Evolutionary conservation across 371 early-diverging fungal genomes (phyloP).

Genomic region (Mucor indicus): DNA sequence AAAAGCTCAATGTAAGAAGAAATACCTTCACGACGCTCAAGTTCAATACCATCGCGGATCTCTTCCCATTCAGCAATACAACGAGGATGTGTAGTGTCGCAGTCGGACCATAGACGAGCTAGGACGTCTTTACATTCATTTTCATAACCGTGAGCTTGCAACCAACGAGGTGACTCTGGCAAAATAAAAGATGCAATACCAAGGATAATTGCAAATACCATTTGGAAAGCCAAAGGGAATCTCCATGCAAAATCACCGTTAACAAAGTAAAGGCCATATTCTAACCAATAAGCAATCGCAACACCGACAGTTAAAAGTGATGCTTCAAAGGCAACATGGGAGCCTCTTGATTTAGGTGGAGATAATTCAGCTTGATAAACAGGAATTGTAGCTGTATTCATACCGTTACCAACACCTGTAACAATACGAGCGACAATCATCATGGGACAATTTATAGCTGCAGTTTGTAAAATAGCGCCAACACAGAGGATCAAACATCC

Average conservation of each 20-base stretch:
- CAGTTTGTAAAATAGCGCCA: slow-evolving; percentile 41
- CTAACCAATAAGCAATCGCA: slow-evolving; percentile 44
- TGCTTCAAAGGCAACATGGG: slow-evolving; percentile 37
- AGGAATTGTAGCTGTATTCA: slow-evolving; percentile 51
- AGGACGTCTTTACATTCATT: slow-evolving; percentile 39
- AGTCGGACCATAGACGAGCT: slow-evolving; percentile 35
- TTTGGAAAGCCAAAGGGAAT: slow-evolving; percentile 52
- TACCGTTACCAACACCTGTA: slow-evolving; percentile 55
- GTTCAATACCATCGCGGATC: slow-evolving; percentile 33
- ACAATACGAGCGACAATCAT: slow-evolving; percentile 49
- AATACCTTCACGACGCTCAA: slow-evolving; percentile 36
- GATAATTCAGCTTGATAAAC: slow-evolving; percentile 50
- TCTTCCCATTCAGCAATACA: slow-evolving; percentile 38
- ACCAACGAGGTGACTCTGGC: slow-evolving; percentile 61
- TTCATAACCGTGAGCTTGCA: slow-evolving; percentile 37
- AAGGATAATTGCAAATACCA: slow-evolving; percentile 44
- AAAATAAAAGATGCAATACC: slow-evolving; percentile 40
- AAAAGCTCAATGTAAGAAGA: slow-evolving; percentile 43
- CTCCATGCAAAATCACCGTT: slow-evolving; percentile 44
- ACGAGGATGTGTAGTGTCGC: slow-evolving; percentile 27
- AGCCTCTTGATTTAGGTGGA: slow-evolving; percentile 43
- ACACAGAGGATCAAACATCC: slow-evolving; percentile 29
- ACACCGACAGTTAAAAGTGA: slow-evolving; percentile 32
- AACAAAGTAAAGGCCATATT: slow-evolving; percentile 39
- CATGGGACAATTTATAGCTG: slow-evolving; percentile 31